Base-by-base conservation (phyloP, 345 rosid genomes). In the Hevea brasiliensis region DNA sequence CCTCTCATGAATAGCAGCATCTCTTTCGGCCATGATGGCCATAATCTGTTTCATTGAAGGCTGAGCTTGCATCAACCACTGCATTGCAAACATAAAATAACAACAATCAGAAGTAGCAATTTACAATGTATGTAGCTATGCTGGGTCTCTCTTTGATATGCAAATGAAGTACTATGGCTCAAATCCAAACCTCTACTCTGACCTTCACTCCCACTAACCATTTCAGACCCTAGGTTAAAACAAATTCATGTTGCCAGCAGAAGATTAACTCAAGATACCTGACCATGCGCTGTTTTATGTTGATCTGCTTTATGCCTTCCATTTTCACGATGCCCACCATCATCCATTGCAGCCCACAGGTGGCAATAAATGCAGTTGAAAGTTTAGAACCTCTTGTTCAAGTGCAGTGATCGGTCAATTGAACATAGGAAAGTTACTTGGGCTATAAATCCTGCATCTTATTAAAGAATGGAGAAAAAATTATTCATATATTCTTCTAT, bases 1-100 rank as follows among this genome's bases (percentile, higher is more conserved):
- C 79, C 93, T 89, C 80, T 96, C 98, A 72, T 90, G 97, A 40
- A 96, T 79, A 13, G 98, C 97, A 63, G 93, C 97, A 84, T 96
- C 99, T 32, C 98, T 87, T 85, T 96, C 98, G 24, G 97, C 94
- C 88, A 96, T 91, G 67, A 96, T 88, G 58, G 88, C 81, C 98
- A 96, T 96, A 66, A 96, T 92, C 85, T 96, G 99, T 86, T 96
- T 96, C 98, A 96, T 96, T 21, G 99, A 90, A 58, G 98, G 99
- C 85, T 91, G 98, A 81, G 89, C 88, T 77, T 87, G 98, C 94
- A 90, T 83, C 84, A 90, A 77, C 98, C 97, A 91, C 97, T 95
- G 90, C 80, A 77, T 67, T 61, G 69, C 55, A 72, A 81, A 54
- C 35, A 71, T 66, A 47, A 47, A 65, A 32, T 32, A 73, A 68